These are phyloP conservation scores for Leccinum incarnatum DNA, from an alignment of 768 basidiomycete species.

Conservation along the genomic window DNA sequence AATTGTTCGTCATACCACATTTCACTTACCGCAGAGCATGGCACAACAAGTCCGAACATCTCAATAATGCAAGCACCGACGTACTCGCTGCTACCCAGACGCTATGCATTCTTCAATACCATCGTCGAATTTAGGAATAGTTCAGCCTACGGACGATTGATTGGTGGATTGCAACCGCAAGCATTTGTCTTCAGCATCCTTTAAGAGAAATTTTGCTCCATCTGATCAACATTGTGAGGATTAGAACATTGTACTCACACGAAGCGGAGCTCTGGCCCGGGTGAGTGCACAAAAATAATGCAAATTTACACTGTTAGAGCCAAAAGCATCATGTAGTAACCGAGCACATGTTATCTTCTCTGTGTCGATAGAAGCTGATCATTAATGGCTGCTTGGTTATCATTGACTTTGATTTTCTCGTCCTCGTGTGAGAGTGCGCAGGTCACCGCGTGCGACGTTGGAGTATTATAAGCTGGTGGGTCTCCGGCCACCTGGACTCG, in stretches of 20 bases:
- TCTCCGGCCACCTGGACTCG: neutral
- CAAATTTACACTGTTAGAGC: slow-evolving; percentile 48
- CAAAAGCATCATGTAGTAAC: neutral
- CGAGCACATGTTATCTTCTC: slow-evolving; percentile 65
- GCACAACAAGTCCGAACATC: slow-evolving; percentile 81
- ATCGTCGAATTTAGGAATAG: slow-evolving; percentile 36
- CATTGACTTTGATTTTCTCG: neutral
- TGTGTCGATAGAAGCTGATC: slow-evolving; percentile 18
- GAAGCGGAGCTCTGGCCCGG: slow-evolving; percentile 64
- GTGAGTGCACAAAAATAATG: slow-evolving; percentile 76
- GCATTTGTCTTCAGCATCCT: slow-evolving; percentile 55
- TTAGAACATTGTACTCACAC: slow-evolving; percentile 49
- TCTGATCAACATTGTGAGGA: neutral
- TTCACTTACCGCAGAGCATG: slow-evolving; percentile 68
- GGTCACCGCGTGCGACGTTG: neutral
- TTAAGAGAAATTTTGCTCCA: slow-evolving; percentile 30
- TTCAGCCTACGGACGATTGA: slow-evolving; percentile 50
- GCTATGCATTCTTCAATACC: slow-evolving; percentile 82
- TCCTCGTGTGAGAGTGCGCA: neutral
- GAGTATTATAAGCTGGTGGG: neutral
- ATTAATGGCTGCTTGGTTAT: neutral
- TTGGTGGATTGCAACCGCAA: slow-evolving; percentile 48
- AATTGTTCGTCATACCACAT: neutral
- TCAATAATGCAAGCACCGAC: slow-evolving; percentile 58
- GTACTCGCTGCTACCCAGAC: slow-evolving; percentile 85